Evolutionary conservation across 257 asterid species (phyloP).

Genomic region (Voacanga thouarsii): DNA sequence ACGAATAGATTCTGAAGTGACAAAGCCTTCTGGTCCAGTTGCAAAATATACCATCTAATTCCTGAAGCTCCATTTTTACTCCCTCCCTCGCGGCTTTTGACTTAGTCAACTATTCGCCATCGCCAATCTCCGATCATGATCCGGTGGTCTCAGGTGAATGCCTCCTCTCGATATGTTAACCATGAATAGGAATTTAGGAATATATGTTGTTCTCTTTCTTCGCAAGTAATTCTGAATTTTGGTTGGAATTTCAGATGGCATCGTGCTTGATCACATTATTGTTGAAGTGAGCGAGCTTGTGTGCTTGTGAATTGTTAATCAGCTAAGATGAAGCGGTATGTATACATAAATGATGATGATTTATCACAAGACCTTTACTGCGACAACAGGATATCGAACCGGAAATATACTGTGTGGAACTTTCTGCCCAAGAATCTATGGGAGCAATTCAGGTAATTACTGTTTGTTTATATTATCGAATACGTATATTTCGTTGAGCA

Average conservation of each 20-base stretch:
- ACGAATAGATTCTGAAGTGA: neutral
- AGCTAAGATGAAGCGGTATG: conserved; percentile 80
- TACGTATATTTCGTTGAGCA: neutral
- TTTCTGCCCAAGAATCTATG: conserved; percentile 95
- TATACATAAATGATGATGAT: conserved; percentile 81
- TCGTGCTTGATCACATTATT: conserved; percentile 11
- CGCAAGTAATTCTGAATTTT: neutral
- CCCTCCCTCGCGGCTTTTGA: neutral
- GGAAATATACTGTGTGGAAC: conserved; percentile 89
- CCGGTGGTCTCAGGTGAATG: conserved; percentile 8
- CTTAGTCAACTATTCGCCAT: conserved; percentile 13
- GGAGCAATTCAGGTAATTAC: conserved; percentile 91
- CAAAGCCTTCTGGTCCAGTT: neutral
- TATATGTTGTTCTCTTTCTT: neutral
- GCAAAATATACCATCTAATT: neutral
- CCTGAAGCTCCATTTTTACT: neutral
- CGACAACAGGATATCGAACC: conserved; percentile 93
- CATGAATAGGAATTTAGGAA: neutral
- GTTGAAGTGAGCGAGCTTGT: neutral
- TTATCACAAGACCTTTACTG: conserved; percentile 60
- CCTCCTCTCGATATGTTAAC: neutral
- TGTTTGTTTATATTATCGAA: neutral
- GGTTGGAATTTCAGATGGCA: conserved; percentile 16
- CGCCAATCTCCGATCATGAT: conserved; percentile 4
- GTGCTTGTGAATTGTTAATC: neutral